These are phyloP conservation scores for Hypholoma fasciculare DNA, from an alignment of 768 basidiomycete genomes.

Conservation along the genomic window DNA sequence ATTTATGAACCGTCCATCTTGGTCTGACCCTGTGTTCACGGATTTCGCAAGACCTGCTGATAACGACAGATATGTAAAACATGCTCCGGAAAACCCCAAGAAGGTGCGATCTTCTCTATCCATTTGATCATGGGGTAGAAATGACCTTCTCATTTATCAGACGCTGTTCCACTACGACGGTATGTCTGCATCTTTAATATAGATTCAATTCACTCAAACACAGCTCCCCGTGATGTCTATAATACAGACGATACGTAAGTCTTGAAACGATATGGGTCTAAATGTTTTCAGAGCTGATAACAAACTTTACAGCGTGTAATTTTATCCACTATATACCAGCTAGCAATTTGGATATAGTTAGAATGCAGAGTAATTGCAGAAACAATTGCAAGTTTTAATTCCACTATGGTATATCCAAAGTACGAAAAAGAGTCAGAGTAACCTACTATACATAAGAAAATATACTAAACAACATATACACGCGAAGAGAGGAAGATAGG, in stretches of 20 bases:
- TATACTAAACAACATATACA: not conserved
- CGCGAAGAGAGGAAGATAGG: slow-evolving; percentile 5
- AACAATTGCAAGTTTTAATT: not conserved
- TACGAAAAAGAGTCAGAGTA: not conserved
- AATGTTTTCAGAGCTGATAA: not conserved
- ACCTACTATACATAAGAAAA: not conserved
- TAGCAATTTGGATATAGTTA: not conserved
- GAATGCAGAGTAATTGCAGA: not conserved
- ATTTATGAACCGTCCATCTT: not conserved
- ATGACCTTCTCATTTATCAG: slow-evolving; percentile 32
- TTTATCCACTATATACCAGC: slow-evolving; percentile 11
- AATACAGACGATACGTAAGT: slow-evolving; percentile 63
- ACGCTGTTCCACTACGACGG: slow-evolving; percentile 84
- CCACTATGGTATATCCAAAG: not conserved
- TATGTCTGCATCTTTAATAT: slow-evolving; percentile 30
- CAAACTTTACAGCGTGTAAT: slow-evolving; percentile 33
- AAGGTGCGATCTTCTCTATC: slow-evolving; percentile 50
- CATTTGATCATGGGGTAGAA: not conserved
- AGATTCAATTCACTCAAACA: slow-evolving; percentile 1
- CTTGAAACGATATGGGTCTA: not conserved
- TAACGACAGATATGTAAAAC: slow-evolving; percentile 80
- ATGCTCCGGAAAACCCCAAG: slow-evolving; percentile 84
- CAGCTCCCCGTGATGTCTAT: not conserved
- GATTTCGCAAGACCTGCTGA: slow-evolving; percentile 62
- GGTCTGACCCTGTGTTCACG: slow-evolving; percentile 1